These are phyloP conservation scores for Fusarium pilosicola DNA, from an alignment of 2,329 filamentous ascomycete genomes.

Conservation along the genomic window DNA sequence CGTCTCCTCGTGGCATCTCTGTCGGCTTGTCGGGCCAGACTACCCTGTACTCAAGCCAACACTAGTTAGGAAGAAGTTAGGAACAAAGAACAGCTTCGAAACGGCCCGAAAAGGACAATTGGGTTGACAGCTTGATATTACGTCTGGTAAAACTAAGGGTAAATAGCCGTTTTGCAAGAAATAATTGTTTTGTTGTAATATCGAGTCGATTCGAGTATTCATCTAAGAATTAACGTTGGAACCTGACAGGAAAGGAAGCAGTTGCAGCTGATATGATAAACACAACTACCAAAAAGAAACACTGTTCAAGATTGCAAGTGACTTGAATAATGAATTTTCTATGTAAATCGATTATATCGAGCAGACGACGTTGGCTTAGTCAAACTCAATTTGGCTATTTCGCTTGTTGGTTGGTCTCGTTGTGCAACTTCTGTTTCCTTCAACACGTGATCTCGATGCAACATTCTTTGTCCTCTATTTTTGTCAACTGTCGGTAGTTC, in stretches of 20 bases:
- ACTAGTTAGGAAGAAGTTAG: not conserved
- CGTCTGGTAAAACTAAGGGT: no score
- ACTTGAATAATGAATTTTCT: fast-evolving
- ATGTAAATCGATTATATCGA: fast-evolving
- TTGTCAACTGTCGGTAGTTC: not conserved
- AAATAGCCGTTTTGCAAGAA: fast-evolving
- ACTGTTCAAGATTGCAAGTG: fast-evolving
- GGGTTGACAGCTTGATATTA: no score
- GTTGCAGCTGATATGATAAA: fast-evolving
- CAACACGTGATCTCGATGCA: not conserved
- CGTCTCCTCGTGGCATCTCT: not conserved
- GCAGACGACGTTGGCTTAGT: not conserved
- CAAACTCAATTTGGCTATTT: not conserved
- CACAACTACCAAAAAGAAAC: fast-evolving
- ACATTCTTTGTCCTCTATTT: not conserved
- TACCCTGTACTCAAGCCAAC: not conserved
- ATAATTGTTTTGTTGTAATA: fast-evolving
- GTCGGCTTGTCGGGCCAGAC: not conserved
- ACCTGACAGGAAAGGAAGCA: fast-evolving
- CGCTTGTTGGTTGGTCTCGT: not conserved
- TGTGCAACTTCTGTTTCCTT: not conserved
- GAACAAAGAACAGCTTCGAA: not conserved
- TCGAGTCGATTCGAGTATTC: fast-evolving
- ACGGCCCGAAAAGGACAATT: not conserved
- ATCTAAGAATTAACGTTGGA: no score